A percentile compares a stretch with the other conserved stretches of the same genome.
phyloP scores from a whole-genome alignment of 768 basidiomycete genomes.

The Collybia sordida region DNA sequence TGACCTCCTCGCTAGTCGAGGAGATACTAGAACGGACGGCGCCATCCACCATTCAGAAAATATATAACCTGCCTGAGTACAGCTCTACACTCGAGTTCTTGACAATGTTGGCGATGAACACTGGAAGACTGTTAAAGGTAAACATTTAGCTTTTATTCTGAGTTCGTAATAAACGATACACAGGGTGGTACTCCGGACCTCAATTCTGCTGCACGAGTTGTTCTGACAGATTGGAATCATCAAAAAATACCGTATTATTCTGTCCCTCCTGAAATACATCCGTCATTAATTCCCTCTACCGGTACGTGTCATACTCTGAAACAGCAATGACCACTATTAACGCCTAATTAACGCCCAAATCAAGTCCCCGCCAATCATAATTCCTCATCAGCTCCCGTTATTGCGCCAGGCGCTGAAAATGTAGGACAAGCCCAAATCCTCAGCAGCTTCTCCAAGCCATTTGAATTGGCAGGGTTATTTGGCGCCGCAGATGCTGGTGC shows the following conservation, averaged over 20 bases:
- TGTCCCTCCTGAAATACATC: conserved; percentile 73
- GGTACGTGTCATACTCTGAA: conserved; percentile 22
- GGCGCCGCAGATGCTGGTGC: conserved; percentile 81
- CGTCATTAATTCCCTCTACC: conserved; percentile 66
- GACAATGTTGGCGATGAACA: conserved; percentile 83
- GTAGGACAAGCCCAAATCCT: conserved; percentile 84
- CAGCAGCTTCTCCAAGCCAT: conserved; percentile 68
- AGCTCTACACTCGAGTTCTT: conserved; percentile 77
- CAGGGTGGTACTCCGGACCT: conserved; percentile 93
- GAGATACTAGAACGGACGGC: conserved; percentile 80
- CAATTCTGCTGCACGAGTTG: conserved; percentile 74
- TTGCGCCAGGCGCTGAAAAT: conserved; percentile 75
- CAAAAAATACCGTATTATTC: conserved; percentile 94
- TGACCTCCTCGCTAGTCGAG: no score
- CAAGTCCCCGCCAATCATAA: conserved; percentile 24
- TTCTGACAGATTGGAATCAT: conserved; percentile 92
- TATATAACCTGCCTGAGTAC: conserved; percentile 84
- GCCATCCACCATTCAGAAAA: conserved; percentile 67
- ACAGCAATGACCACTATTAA: neutral
- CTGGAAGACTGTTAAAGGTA: conserved; percentile 84
- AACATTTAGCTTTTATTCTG: conserved; percentile 1
- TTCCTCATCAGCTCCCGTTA: conserved; percentile 25
- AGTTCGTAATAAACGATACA: neutral
- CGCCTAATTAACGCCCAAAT: neutral
- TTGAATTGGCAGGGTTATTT: conserved; percentile 79